Evolutionary conservation across 768 basidiomycete genomes (phyloP), one percentile per base, ranked within the genome.

Genomic region (Boletus rufocinnamomeus): DNA sequence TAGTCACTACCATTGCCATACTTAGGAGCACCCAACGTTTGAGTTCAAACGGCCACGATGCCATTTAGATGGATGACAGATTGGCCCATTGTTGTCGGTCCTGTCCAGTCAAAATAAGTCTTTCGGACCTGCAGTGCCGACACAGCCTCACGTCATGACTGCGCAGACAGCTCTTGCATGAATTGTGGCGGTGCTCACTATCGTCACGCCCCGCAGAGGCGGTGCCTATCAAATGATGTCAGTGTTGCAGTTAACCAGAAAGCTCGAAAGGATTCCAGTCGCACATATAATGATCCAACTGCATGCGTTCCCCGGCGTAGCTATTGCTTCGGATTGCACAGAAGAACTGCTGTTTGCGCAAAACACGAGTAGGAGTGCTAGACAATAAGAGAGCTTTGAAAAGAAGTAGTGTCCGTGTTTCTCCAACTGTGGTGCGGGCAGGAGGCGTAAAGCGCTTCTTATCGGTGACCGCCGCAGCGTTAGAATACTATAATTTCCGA

Each of bases 91-190:
- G 19, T 35, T 38, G 21, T 19, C 10, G 21, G 34, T 3, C 27
- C 40, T 21, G 32, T 46, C 50, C 41, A 41, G 50, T 54, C 50
- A 35, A 46, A 38, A 32, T n/a, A 40, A 10, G 32, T 25, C 19
- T 45, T 49, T 47, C 35, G 41, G 52, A 32, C 53, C 21, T 44
- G n/a, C 10, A 30, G 23, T 47, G 46, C 32, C 21, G 35, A 57
- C 51, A 63, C 54, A 23, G 52, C 50, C 52, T 69, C 69, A 69
- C 68, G 68, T 69, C 68, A 70, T 57, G n/a, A 30, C 63, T 63
- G 64, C 60, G 66, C 40, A 41, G 58, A 68, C 58, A 57, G 58
- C 63, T 43, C 59, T 57, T 21, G 40, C 53, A 52, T n/a, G 54
- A 52, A 58, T 48, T 44, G 34, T 25, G 27, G 23, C 46, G 21